Base-by-base conservation (phyloP, 192 early-diverging fungal species). In the Coemansia sp. region DNA sequence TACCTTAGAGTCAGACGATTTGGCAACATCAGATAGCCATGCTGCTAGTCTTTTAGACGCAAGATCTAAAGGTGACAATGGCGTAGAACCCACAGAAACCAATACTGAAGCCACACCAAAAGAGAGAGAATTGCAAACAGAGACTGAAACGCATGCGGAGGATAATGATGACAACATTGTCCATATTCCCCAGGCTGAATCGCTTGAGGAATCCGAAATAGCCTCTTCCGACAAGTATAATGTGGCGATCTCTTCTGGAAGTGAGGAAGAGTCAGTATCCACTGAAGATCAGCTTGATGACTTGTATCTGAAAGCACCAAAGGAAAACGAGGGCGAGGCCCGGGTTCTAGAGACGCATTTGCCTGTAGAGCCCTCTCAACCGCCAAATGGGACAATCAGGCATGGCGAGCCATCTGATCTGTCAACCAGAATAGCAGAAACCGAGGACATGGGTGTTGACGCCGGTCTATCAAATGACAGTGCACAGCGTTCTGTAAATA, bases 251-350 rank as follows among this genome's bases (percentile, higher is more conserved):
- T 63, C 46, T 62, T 53, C 22, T 41, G 49, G 12, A 2, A 67
- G 40, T 19, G 48, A 44, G 12, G 54, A 9, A 10, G 46, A 63
- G 55, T n/a, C 25, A 25, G n/a, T 46, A 45, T 32, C 22, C 39
- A 80, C 66, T 37, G 77, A 80, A 69, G 77, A 70, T 25, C 74
- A 66, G 48, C 73, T 75, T 39, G 73, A 75, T 2, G 73, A 69
- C 7, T 50, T 65, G n/a, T 69, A 58, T 40, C 5, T 59, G 40
- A 13, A 43, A 14, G 53, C 13, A 19, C n/a, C 40, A 19, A 51
- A 37, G 55, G 45, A 42, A 7, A 56, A 46, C 8, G 65, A 67
- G 5, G 38, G n/a, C 3, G 8, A 59, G 12, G 8, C 13, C 14
- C 57, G 6, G 20, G 8, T 0, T 41, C 37, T 13, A 2, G 32